Evolutionary conservation across 768 basidiomycete species (phyloP).

Genomic region (Leucogyrophana mollusca): DNA sequence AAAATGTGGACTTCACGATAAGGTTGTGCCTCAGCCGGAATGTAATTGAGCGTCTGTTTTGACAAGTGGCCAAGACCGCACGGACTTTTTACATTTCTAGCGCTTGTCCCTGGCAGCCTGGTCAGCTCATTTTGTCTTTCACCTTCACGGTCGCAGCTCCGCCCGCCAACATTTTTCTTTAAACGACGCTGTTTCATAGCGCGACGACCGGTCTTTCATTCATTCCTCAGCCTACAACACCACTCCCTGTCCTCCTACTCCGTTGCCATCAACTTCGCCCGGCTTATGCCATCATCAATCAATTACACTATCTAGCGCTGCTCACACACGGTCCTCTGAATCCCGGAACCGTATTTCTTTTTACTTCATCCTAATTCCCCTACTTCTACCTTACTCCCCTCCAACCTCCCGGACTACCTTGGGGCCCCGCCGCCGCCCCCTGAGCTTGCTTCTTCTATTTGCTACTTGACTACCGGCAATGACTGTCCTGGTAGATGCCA

Average conservation of each 20-base stretch:
- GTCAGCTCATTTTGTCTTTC: too few species aligned
- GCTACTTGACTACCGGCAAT: conserved; percentile 11
- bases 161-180: too few species aligned
- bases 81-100: conserved; percentile 6
- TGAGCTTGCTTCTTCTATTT: background rate
- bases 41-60: conserved; percentile 7
- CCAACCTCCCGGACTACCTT: background rate
- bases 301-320: background rate
- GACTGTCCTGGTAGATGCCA: background rate
- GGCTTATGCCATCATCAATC: conserved; percentile 4
- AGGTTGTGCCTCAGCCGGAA: background rate
- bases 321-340: background rate
- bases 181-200: background rate
- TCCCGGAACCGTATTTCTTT: background rate
- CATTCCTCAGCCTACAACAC: background rate
- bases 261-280: background rate
- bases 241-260: background rate
- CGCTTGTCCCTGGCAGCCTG: background rate
- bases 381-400: background rate
- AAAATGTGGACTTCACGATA: too few species aligned
- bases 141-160: too few species aligned
- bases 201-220: background rate
- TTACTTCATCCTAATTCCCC: too few species aligned
- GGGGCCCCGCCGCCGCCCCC: background rate
- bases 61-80: background rate